Base-by-base conservation (phyloP, 306 rosid genomes). In the Argentina anserina region DNA sequence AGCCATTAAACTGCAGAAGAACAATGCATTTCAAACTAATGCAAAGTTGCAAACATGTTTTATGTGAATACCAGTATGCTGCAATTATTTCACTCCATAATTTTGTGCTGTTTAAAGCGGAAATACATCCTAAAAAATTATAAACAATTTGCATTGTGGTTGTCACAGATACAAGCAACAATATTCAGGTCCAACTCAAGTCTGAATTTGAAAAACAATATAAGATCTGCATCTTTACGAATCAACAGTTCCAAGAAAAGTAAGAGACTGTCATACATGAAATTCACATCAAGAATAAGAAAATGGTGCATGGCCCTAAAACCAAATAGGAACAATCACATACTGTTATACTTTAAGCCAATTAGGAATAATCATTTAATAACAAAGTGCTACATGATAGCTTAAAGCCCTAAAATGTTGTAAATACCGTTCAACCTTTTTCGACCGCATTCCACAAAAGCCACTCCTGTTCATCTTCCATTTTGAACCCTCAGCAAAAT, bases 371-470 rank as follows among this genome's bases (percentile, higher is more conserved):
- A 15, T 68, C 31, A 23, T 25, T 55, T 6, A 52, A 11, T 9
- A 2, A 21, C 13, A 33, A 39, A 63, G 47, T 42, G 45, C 36
- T 10, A 42, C 52, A 41, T 14, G 78, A 75, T 12, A 74, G 62
- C 64, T 58, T 5, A 45, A 0, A 68, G 43, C 64, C 62, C 55
- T 25, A 56, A 15, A 67, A 7, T 46, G 52, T 73, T 56, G n/a
- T 29, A 65, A 61, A 79, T 14, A 76, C 23, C 3, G 9, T 40
- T 39, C 65, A 66, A 89, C 97, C 98, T 87, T 89, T 80, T 87
- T 93, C 29, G 98, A 93, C 40, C 96, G 92, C 98, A 93, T 93
- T 77, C 98, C 97, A 65, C 97, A 93, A 73, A 90, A 93, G 29
- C 98, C 98, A 82, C 96, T 75, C 28, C 98, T 80, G 55, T 50